A percentile compares a stretch with the other conserved stretches of the same genome.
These are phyloP conservation scores for Solanum pinnatisectum DNA, from an alignment of 257 asterid genomes.

Conservation along the genomic window DNA sequence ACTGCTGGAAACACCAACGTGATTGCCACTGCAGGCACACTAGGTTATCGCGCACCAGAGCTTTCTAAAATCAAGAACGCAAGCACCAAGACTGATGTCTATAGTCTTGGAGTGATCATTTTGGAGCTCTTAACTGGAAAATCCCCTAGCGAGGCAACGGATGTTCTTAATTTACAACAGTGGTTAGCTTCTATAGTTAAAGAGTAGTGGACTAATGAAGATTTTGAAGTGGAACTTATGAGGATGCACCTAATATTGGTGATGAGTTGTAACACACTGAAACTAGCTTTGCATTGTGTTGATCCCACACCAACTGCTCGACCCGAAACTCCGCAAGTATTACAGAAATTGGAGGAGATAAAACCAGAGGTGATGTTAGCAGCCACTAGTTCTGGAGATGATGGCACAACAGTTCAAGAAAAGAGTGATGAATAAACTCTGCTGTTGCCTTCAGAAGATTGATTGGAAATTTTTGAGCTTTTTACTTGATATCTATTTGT, in stretches of 20 bases:
- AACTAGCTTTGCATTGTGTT: conserved; percentile 79
- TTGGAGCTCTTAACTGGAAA: conserved; percentile 86
- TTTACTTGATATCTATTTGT: conserved; percentile 3
- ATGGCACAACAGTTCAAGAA: conserved; percentile 7
- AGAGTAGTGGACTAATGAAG: conserved; percentile 92
- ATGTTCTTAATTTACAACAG: conserved; percentile 74
- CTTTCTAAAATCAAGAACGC: conserved; percentile 59
- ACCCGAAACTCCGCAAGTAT: conserved; percentile 68
- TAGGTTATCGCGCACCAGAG: conserved; percentile 88
- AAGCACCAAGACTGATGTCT: conserved; percentile 57
- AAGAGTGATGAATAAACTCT: conserved; percentile 19
- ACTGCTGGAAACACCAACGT: conserved; percentile 33
- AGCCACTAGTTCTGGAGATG: conserved; percentile 26
- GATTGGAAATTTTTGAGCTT: not conserved
- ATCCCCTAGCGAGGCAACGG: conserved; percentile 79
- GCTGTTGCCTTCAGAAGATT: not conserved
- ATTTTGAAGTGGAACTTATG: conserved; percentile 80
- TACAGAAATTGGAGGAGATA: conserved; percentile 66
- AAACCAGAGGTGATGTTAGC: conserved; percentile 24
- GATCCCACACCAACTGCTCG: conserved; percentile 78
- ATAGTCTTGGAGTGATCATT: conserved; percentile 79
- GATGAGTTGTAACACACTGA: conserved; percentile 70
- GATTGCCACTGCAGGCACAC: conserved; percentile 36
- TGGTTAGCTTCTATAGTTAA: conserved; percentile 91
- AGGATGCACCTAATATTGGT: conserved; percentile 45